phyloP scores from a whole-genome alignment of 306 rosid genomes.

The Canavalia ensiformis region DNA sequence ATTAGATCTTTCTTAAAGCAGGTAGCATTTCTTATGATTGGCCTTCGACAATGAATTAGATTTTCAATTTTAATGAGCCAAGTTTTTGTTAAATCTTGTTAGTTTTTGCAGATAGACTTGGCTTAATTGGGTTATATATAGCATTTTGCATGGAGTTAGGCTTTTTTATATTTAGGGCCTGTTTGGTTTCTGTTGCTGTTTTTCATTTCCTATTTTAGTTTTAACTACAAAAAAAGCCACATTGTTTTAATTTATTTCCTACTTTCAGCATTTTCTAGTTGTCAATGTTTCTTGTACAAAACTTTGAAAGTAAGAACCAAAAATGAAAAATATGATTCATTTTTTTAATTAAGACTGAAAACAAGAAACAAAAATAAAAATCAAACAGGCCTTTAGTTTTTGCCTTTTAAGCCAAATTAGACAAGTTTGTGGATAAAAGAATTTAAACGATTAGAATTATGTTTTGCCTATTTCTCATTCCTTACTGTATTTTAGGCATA shows the following conservation, averaged over 20 bases:
- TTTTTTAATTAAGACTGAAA: too few species aligned
- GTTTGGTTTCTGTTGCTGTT: too few species aligned
- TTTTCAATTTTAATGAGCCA: conserved; percentile 15
- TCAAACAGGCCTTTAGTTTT: neutral
- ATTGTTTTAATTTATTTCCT: too few species aligned
- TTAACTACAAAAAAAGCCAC: too few species aligned
- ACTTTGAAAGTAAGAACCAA: too few species aligned
- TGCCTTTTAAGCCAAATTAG: neutral
- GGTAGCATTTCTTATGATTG: neutral
- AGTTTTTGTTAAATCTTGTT: conserved; percentile 29
- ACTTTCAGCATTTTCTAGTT: too few species aligned
- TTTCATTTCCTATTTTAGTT: too few species aligned
- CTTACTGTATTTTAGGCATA: neutral
- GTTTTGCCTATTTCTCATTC: conserved; percentile 25
- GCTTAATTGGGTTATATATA: conserved; percentile 16
- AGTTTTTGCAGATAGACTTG: conserved; percentile 16
- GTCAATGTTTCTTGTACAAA: too few species aligned
- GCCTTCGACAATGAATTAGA: conserved; percentile 1
- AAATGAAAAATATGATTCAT: too few species aligned
- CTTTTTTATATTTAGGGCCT: conserved; percentile 22
- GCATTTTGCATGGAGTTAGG: conserved; percentile 12
- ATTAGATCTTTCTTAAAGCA: neutral
- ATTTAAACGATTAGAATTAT: neutral
- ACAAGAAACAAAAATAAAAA: too few species aligned
- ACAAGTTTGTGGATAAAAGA: neutral